phyloP scores from a whole-genome alignment of 208 protist species.

The Trypanosoma caninum region DNA sequence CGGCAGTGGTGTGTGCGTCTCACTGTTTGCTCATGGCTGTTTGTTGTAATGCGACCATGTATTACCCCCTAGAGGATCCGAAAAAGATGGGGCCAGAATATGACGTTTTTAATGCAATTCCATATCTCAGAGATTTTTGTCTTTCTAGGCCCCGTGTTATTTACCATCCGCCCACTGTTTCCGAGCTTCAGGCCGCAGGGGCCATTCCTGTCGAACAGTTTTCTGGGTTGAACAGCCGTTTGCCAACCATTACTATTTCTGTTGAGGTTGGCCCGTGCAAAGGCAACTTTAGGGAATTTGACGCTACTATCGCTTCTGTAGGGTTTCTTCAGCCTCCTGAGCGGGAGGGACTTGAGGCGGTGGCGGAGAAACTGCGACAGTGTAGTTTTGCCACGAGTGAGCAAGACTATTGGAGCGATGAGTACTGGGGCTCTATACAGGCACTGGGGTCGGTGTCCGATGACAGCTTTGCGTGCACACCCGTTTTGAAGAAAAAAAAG shows the following conservation, averaged over 20 bases:
- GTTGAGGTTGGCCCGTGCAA: constrained; percentile 24
- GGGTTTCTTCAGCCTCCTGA: constrained; percentile 32
- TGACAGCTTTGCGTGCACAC: background rate
- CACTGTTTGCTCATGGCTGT: constrained; percentile 1
- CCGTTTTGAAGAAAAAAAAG: background rate
- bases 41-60: constrained; percentile 9
- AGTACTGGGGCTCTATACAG: constrained; percentile 54
- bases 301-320: background rate
- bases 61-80: constrained; percentile 15
- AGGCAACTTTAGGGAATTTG: background rate
- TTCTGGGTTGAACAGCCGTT: constrained; percentile 19
- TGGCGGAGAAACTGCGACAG: constrained; percentile 32
- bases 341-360: constrained; percentile 44
- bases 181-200: constrained; percentile 45
- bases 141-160: constrained; percentile 35
- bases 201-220: constrained; percentile 30
- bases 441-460: background rate
- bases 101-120: constrained; percentile 23
- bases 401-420: constrained; percentile 60
- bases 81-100: background rate
- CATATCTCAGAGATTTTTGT: constrained; percentile 36
- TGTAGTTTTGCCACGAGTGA: constrained; percentile 20
- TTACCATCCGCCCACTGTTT: constrained; percentile 52
- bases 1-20: background rate
- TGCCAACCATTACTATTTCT: constrained; percentile 50